These are phyloP conservation scores for Raddia distichophylla DNA, from an alignment of 176 grass and related monocot species.

Conservation along the genomic window DNA sequence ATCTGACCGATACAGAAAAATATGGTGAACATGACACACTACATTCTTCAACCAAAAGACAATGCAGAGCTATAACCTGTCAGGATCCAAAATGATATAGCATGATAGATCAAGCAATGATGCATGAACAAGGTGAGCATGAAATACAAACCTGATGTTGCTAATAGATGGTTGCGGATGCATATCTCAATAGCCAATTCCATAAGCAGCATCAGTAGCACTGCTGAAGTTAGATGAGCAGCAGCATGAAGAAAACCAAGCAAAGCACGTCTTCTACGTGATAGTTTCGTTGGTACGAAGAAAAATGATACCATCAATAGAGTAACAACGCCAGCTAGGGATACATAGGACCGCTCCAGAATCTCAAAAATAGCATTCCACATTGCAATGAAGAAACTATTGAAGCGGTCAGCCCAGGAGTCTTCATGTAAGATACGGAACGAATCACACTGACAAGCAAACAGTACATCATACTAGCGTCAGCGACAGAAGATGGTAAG, in stretches of 20 bases:
- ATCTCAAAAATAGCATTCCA: conserved; percentile 90
- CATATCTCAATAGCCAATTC: conserved; percentile 98
- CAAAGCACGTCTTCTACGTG: conserved; percentile 73
- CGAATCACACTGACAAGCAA: conserved; percentile 62
- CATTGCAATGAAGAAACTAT: conserved; percentile 76
- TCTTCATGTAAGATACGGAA: conserved; percentile 76
- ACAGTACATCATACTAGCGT: conserved; percentile 37
- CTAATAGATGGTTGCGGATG: conserved; percentile 83
- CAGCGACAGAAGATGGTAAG: conserved; percentile 35
- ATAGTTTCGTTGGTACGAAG: conserved; percentile 96
- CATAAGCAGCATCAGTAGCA: conserved; percentile 92
- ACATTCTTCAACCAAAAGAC: neutral
- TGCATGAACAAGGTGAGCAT: neutral
- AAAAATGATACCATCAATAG: conserved; percentile 83
- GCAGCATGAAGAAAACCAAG: conserved; percentile 91
- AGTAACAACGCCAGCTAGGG: conserved; percentile 62
- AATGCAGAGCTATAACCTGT: neutral
- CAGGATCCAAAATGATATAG: conserved; percentile 11
- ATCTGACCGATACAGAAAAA: neutral
- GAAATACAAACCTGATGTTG: conserved; percentile 76
- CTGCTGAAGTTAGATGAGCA: conserved; percentile 86
- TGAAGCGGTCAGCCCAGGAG: conserved; percentile 71
- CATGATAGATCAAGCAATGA: conserved; percentile 12
- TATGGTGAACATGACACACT: neutral
- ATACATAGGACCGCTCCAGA: conserved; percentile 86